Base-by-base conservation (phyloP, 2,329 filamentous ascomycete species). In the Phialophora tarda region DNA sequence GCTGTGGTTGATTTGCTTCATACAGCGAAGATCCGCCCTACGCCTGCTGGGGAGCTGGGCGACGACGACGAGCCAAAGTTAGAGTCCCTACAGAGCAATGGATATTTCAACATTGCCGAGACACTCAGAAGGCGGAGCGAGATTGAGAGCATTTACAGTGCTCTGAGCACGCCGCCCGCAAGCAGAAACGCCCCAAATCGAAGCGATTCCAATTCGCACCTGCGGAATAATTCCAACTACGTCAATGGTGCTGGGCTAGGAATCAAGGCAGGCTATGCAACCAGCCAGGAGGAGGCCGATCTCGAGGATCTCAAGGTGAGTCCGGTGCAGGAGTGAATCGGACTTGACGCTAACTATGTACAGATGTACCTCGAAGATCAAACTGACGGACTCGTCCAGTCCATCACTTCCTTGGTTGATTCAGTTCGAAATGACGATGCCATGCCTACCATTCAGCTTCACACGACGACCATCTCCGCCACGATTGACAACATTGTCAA, bases 1-100 rank as follows among this genome's bases (percentile, higher is more conserved):
- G 89, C 93, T 1, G 85, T 98, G 26, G 89, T 99, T 23, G 93
- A 97, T 73, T 84, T 98, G 14, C 84, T 97, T 61, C 90, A 91
- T 57, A 82, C 86, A 4, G 93, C 92, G 74, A 97, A 96, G 79
- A 92, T 98, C 71, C 86, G 90, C 34, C 84, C 88, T 8, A 95
- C 91, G 0, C 89, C 91, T 1, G 84, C 84, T 1, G 87, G 87
- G 54, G 91, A 96, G 74, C 80, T 95, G n/a, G 90, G 92, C 62
- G 90, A 92, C 11, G 89, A 92, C 59, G 89, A 92, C 60, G 87
- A 85, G 59, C 85, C 84, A 8, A 78, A 87, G 34, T 66, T 79
- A 10, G 88, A 86, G 5, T 88, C 89, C 0, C 84, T 89, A 48
- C 89, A 91, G 64, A 88, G 87, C 6, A 85, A 85, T 1, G 87